phyloP scores from a whole-genome alignment of 2,329 filamentous ascomycete genomes.

The Didymellaceae sp. region DNA sequence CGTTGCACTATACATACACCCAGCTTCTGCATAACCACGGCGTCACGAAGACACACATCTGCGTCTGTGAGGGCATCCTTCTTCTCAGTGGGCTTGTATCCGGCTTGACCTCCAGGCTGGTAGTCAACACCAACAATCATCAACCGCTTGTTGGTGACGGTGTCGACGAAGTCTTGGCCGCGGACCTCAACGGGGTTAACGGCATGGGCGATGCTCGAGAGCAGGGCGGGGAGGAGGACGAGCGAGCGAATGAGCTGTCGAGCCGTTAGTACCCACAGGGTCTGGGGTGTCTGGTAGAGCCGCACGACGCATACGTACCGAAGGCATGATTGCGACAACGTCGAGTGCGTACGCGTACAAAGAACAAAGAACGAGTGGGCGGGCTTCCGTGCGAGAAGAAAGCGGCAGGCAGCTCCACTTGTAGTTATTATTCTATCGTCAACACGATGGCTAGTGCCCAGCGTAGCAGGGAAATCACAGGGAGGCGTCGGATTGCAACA shows the following conservation, averaged over 20 bases:
- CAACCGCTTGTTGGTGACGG: constrained; percentile 63
- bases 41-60: constrained; percentile 67
- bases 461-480: constrained; percentile 9
- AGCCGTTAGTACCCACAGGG: constrained; percentile 19
- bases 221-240: constrained; percentile 36
- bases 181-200: constrained; percentile 63
- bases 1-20: constrained; percentile 49
- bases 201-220: constrained; percentile 56
- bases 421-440: constrained; percentile 8
- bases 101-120: constrained; percentile 67
- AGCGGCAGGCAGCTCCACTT: constrained; percentile 9
- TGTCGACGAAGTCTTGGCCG: constrained; percentile 68
- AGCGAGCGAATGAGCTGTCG: constrained; percentile 38
- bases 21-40: constrained; percentile 67
- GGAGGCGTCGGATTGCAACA: constrained; percentile 7
- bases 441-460: constrained; percentile 13
- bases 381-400: constrained; percentile 4
- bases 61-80: constrained; percentile 64
- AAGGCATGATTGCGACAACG: constrained; percentile 17
- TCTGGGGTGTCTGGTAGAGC: constrained; percentile 4
- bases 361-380: constrained; percentile 2
- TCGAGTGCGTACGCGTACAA: constrained; percentile 12
- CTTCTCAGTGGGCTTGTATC: constrained; percentile 58
- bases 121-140: constrained; percentile 67
- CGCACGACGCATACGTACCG: too few relatives aligned